Percentiles rank a stretch among this genome's conserved stretches.
phyloP scores from a whole-genome alignment of 148 eudicot genomes.

The Pouteria glomerata region DNA sequence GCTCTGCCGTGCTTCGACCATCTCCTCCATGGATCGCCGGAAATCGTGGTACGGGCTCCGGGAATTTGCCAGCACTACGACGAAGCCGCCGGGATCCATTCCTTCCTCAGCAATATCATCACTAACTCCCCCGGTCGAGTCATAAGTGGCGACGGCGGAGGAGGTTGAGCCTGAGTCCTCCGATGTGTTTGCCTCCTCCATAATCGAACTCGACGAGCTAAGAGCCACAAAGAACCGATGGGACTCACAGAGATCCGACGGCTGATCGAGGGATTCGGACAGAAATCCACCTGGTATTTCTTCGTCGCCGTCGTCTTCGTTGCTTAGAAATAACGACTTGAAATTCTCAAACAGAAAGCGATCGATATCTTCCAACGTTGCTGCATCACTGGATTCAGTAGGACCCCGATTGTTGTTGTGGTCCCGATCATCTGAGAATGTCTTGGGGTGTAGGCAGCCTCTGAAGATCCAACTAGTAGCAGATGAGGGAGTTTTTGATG shows the following conservation, averaged over 20 bases:
- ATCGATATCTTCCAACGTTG: slow-evolving; percentile 57
- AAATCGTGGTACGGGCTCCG: slow-evolving; percentile 59
- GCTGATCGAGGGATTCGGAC: slow-evolving; percentile 26
- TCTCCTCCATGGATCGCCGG: slow-evolving; percentile 58
- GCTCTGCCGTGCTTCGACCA: slow-evolving; percentile 42
- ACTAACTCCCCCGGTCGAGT: neutral
- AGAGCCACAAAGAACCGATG: slow-evolving; percentile 38
- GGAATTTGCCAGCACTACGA: slow-evolving; percentile 47
- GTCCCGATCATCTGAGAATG: slow-evolving; percentile 40
- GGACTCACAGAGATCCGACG: slow-evolving; percentile 40
- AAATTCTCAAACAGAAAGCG: slow-evolving; percentile 57
- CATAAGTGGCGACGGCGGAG: neutral
- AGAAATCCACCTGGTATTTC: neutral
- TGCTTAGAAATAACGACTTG: slow-evolving; percentile 40
- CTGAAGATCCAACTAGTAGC: slow-evolving; percentile 39
- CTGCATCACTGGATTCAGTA: slow-evolving; percentile 34
- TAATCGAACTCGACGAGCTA: slow-evolving; percentile 38
- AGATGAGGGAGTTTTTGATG: slow-evolving; percentile 34
- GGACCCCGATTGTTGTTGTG: too few species aligned
- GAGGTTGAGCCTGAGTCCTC: slow-evolving; percentile 6
- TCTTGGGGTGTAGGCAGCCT: slow-evolving; percentile 49
- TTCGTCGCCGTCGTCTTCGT: slow-evolving; percentile 6
- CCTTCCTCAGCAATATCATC: neutral
- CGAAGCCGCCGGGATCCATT: slow-evolving; percentile 38
- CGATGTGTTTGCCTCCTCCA: slow-evolving; percentile 27